Conservation (phyloP, 352 stramenopile genomes). For the Elongisporangium senticosum region DNA sequence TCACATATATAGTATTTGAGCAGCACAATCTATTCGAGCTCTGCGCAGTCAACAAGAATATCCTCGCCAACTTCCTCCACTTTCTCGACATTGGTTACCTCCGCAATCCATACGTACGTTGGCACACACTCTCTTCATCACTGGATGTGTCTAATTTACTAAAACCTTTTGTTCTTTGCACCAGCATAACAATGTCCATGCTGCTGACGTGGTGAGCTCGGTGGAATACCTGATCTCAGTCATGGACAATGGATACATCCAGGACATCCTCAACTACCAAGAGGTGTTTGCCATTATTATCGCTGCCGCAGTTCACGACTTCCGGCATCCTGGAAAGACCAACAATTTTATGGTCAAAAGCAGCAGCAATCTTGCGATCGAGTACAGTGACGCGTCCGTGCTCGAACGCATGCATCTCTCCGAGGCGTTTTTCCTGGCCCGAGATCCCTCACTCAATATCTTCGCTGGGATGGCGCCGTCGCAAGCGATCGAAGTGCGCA, state of each 20-base stretch:
- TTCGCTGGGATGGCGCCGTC: slow-evolving; percentile 55
- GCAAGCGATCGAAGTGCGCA: slow-evolving; percentile 63
- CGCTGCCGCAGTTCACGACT: slow-evolving; percentile 80
- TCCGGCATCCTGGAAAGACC: slow-evolving; percentile 76
- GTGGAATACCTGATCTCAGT: slow-evolving; percentile 79
- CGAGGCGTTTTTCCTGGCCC: slow-evolving; percentile 71
- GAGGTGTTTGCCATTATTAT: slow-evolving; percentile 79
- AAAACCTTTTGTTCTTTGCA: neutral
- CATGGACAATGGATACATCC: slow-evolving; percentile 76
- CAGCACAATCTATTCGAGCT: slow-evolving; percentile 78
- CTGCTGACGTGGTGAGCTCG: slow-evolving; percentile 73
- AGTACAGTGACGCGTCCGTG: slow-evolving; percentile 81
- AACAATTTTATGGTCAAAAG: slow-evolving; percentile 86
- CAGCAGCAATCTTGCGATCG: slow-evolving; percentile 61
- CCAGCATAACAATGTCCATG: slow-evolving; percentile 80
- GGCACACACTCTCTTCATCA: neutral
- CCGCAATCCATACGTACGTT: slow-evolving; percentile 71
- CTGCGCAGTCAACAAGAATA: slow-evolving; percentile 65
- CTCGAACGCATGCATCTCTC: slow-evolving; percentile 84
- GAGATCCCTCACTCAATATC: slow-evolving; percentile 68
- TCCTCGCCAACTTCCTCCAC: slow-evolving; percentile 73
- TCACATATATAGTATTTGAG: slow-evolving; percentile 82
- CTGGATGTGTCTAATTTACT: slow-evolving; percentile 3
- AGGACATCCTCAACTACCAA: slow-evolving; percentile 72
- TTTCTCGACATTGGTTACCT: slow-evolving; percentile 81